Conservation (phyloP, 805 yeast genomes). For the Candida montana region DNA sequence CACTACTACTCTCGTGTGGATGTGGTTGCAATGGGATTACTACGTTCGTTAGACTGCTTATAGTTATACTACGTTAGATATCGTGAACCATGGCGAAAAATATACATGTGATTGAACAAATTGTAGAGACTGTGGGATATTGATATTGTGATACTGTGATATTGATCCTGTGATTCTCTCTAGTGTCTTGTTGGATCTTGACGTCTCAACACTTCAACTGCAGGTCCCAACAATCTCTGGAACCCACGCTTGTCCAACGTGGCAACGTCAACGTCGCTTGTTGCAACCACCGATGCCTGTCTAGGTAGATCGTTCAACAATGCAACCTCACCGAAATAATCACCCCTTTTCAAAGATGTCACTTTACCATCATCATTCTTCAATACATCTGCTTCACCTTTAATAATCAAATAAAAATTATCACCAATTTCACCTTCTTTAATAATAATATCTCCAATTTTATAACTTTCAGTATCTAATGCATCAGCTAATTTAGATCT, state of each 20-base stretch:
- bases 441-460: slow-evolving; percentile 69
- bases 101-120: too few relatives aligned
- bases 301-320: slow-evolving; percentile 87
- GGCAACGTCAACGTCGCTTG: slow-evolving; percentile 76
- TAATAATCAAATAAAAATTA: slow-evolving; percentile 66
- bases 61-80: too few relatives aligned
- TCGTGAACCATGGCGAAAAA: background rate
- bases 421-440: slow-evolving; percentile 84
- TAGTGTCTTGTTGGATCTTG: slow-evolving; percentile 68
- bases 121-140: background rate
- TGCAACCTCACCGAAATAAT: slow-evolving; percentile 96
- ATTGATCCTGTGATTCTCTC: background rate
- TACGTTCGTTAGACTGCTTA: slow-evolving; percentile 39
- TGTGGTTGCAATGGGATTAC: slow-evolving; percentile 63
- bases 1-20: slow-evolving; percentile 71
- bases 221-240: slow-evolving; percentile 91
- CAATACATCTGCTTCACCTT: slow-evolving; percentile 76
- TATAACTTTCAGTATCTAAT: slow-evolving; percentile 67
- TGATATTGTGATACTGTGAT: too few relatives aligned
- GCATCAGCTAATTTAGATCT: slow-evolving; percentile 94
- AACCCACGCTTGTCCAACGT: slow-evolving; percentile 89
- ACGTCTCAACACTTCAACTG: slow-evolving; percentile 77
- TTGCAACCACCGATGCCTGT: slow-evolving; percentile 86
- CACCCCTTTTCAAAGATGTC: slow-evolving; percentile 65
- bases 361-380: slow-evolving; percentile 57